Evolutionary conservation across 2,329 filamentous ascomycete species (phyloP), one percentile per base, ranked within the genome.

Genomic region (Elsinoe ampelina): DNA sequence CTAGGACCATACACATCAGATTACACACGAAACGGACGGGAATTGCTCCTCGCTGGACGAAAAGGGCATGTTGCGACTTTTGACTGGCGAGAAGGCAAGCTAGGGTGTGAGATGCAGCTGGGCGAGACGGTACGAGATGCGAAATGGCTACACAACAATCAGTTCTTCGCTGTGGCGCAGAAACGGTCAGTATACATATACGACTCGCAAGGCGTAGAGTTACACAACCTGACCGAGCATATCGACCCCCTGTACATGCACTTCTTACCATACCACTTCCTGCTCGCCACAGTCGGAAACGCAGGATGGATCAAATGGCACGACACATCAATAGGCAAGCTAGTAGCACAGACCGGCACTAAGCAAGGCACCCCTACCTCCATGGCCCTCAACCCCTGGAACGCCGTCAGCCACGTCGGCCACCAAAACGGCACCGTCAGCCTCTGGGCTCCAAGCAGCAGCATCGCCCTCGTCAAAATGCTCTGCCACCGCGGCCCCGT

Each of bases 131-230:
- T 97, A 11, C 80, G 92, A 54, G 92, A 96, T 72, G 86, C 86
- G 22, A 86, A 85, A 67, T 98, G 90, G 87, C 78, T 97, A 65
- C 90, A 96, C 73, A 95, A 95, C 70, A 91, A 93, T 70, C 89
- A 95, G 68, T 87, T 83, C 72, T 96, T 97, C 72, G 92, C 92
- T 0, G 89, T 95, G 11, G 90, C 93, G 43, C 92, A 98, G 73
- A 96, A 95, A 77, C 93, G 92, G 73, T 86, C 93, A 64, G 88
- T 93, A 61, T 98, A 95, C 74, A 96, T 98, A 62, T 98, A 98
- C 75, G 93, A 96, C 66, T 79, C 83, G 58, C 82, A 88, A 57
- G 93, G 93, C 54, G 87, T 96, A 17, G 93, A 98, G 73, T 75
- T 98, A 56, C 93, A 98, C 70, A 91, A 88, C 68, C 74, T 98